Evolutionary conservation across 306 rosid genomes (phyloP), one percentile per base, ranked within the genome.

Genomic region (Rosa chinensis): DNA sequence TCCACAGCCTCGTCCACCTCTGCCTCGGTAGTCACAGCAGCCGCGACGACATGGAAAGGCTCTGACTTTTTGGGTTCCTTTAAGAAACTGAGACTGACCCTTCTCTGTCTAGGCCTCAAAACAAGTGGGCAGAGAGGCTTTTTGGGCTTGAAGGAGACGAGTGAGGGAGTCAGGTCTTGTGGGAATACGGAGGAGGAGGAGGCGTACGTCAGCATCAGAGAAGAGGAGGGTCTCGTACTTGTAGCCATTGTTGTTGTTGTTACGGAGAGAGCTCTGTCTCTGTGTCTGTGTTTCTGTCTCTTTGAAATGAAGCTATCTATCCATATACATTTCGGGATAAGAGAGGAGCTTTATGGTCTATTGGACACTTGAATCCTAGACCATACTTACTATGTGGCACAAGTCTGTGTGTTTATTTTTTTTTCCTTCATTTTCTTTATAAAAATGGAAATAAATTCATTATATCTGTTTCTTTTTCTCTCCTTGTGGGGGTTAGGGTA

Each of bases 1-100:
- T 73, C 93, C 73, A 74, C 87, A 2, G 78, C 88, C 76, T 90
- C 91, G 0, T 82, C 85, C 59, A 85, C 88, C 71, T 85, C 90
- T 0, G 85, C 89, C 78, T 85, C 94, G 0, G 95, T 89, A 1
- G 98, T 86, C 32, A 90, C 20, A 47, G 94, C 89, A 18, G 94
- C 88, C 18, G 58, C 80, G 18, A 88, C 35, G 14, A 88, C 79
- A 28, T 58, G 91, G 28, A 10, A 49, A 47, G 79, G 18, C 72
- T 79, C 82, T 3, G 80, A 69, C 25, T 74, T 80, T 9, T 8
- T 44, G 12, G 72, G 68, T 25, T 86, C 76, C 59, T 72, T 63
- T 7, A 25, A 84, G 67, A 79, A 79, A 72, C 53, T 59, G 48
- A 80, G 32, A 20, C 64, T 78, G 48, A 87, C 45, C 67, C 78